phyloP scores from a whole-genome alignment of 352 stramenopile species.

The Phytophthora lateralis region DNA sequence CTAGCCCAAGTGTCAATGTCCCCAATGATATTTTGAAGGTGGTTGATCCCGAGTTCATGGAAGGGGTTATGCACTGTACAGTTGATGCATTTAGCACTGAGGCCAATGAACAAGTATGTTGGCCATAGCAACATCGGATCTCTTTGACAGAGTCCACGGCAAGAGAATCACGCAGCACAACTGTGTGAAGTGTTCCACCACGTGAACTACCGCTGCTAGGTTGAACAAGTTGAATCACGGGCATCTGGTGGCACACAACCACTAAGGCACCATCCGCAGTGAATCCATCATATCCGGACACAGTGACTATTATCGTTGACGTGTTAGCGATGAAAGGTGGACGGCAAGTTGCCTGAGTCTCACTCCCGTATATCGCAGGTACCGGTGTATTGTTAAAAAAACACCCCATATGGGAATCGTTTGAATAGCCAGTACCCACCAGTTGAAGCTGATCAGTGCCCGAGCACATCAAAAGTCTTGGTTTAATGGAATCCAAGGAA shows the following conservation, averaged over 20 bases:
- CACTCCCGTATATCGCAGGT: conserved; percentile 34
- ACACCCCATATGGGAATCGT: conserved; percentile 37
- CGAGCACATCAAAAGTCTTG: conserved; percentile 28
- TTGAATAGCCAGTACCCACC: conserved; percentile 42
- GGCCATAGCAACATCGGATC: conserved; percentile 42
- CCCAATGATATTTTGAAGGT: conserved; percentile 33
- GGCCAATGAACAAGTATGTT: conserved; percentile 22
- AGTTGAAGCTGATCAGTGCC: conserved; percentile 28
- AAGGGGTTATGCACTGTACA: conserved; percentile 30
- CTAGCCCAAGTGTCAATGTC: not conserved
- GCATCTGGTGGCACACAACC: conserved; percentile 25
- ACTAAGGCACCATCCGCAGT: conserved; percentile 17
- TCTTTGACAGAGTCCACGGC: conserved; percentile 9
- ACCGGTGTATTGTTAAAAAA: conserved; percentile 41
- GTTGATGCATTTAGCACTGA: conserved; percentile 17
- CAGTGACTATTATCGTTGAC: conserved; percentile 26
- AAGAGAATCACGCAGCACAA: conserved; percentile 20
- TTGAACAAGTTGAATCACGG: conserved; percentile 23
- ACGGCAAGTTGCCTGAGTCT: conserved; percentile 35
- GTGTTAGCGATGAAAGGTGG: conserved; percentile 27
- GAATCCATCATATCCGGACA: conserved; percentile 42
- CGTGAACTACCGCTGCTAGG: conserved; percentile 25
- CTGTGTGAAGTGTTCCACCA: conserved; percentile 20
- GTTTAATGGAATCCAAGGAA: conserved; percentile 25
- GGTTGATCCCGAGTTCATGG: conserved; percentile 8